Evolutionary conservation across 306 rosid species (phyloP), one percentile per base, ranked within the genome.

Genomic region (Ceratonia siliqua): DNA sequence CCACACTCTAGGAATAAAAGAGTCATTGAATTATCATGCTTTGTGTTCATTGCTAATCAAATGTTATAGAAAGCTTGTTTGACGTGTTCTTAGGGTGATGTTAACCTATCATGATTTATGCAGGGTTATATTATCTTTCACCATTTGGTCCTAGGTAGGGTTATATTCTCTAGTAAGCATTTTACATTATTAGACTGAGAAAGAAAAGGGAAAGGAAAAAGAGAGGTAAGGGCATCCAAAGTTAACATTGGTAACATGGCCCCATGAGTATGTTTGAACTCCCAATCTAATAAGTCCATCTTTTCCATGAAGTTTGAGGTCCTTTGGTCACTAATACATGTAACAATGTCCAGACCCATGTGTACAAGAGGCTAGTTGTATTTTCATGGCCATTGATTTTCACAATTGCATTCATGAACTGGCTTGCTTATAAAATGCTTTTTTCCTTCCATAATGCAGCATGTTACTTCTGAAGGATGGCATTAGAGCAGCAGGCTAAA

Each of bases 331-430:
- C 83, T 88, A 68, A 82, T 54, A 28, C 63, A 56, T 72, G 25
- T 73, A 33, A 59, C 24, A 10, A 77, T 75, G 68, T 85, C 38
- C 92, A 94, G 98, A 84, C 79, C n/a, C 92, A 90, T 36, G 98
- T 94, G 73, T 90, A 20, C 93, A 89, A 90, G 86, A 90, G 98
- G 79, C 89, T 96, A 53, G 85, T 81, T 33, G 65, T 84, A 74
- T 89, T 92, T 82, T 85, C 99, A 32, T 85, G 92, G 80, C 85
- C 99, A 17, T 57, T 92, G 79, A 82, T 92, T 50, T 94, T 94
- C 20, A 98, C 99, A 59, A 90, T 92, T 50, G 96, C 93, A 74
- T 94, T 94, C 83, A 92, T 94, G 99, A 90, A 96, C 84, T 94
- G n/a, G n/a, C n/a, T n/a, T n/a, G n/a, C n/a, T n/a, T n/a, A n/a